These are phyloP conservation scores for Penicillium sp. DNA, from an alignment of 2,329 filamentous ascomycete species.

Conservation along the genomic window DNA sequence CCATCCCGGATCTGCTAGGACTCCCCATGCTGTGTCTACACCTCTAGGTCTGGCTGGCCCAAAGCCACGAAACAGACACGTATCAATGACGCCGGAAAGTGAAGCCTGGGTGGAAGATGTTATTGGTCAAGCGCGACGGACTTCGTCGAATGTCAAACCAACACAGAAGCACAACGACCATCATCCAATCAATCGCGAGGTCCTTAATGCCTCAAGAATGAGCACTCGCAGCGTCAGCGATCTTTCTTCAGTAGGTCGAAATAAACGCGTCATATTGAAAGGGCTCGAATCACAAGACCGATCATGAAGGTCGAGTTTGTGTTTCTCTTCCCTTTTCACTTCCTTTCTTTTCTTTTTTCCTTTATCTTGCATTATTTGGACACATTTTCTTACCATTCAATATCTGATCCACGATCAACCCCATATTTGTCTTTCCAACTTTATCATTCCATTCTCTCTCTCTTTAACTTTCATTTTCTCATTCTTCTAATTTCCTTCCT, in stretches of 20 bases:
- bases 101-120: conserved; percentile 48
- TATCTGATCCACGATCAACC: neutral
- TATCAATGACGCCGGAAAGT: conserved; percentile 42
- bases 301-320: conserved; percentile 15
- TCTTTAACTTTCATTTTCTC: neutral
- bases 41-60: conserved; percentile 46
- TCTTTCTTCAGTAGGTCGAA: conserved; percentile 32
- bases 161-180: conserved; percentile 21
- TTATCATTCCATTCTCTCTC: neutral
- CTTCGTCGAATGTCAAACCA: conserved; percentile 32
- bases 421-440: too few species aligned
- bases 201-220: conserved; percentile 24
- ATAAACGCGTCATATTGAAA: conserved; percentile 35
- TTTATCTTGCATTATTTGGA: neutral
- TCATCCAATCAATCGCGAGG: conserved; percentile 13
- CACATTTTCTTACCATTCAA: neutral
- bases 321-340: neutral
- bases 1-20: conserved; percentile 23
- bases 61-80: conserved; percentile 35
- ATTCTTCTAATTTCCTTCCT: neutral
- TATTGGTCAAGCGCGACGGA: conserved; percentile 40
- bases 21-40: conserved; percentile 20
- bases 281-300: conserved; percentile 26
- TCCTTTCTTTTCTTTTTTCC: neutral
- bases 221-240: conserved; percentile 34